Conservation (phyloP, 2,329 filamentous ascomycete species). For the Cladophialophora psammophila region DNA sequence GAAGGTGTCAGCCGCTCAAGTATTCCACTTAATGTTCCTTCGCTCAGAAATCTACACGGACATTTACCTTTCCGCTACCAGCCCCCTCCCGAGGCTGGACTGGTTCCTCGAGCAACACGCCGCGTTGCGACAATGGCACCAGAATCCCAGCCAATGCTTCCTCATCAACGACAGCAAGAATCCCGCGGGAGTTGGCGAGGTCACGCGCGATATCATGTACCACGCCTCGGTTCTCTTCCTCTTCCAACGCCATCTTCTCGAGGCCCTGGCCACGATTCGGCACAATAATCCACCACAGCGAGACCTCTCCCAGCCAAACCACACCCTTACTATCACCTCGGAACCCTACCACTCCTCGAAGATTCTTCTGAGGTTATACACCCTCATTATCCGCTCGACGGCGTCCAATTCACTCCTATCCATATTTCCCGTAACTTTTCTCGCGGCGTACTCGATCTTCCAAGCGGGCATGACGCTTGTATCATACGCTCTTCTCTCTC, state of each 20-base stretch:
- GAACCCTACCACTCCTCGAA: conserved; percentile 17
- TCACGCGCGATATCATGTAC: conserved; percentile 14
- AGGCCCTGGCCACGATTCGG: conserved; percentile 9
- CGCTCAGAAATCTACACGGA: conserved; percentile 12
- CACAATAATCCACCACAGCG: neutral
- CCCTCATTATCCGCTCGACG: conserved; percentile 12
- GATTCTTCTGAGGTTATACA: conserved; percentile 10
- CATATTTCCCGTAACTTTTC: conserved; percentile 15
- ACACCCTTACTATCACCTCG: neutral
- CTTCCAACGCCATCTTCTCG: conserved; percentile 19
- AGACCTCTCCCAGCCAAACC: neutral
- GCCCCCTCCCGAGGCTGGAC: neutral
- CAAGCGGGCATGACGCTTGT: conserved; percentile 17
- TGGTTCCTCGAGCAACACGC: conserved; percentile 8
- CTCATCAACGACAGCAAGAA: conserved; percentile 1
- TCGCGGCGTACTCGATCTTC: conserved; percentile 18
- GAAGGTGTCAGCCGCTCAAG: conserved; percentile 7
- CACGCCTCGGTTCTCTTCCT: conserved; percentile 21
- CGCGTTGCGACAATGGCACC: conserved; percentile 15
- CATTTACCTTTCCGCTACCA: conserved; percentile 10
- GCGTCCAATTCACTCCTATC: conserved; percentile 1
- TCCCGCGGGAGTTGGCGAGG: conserved; percentile 4
- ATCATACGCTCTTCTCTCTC: conserved; percentile 14
- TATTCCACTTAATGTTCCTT: conserved; percentile 17
- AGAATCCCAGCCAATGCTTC: conserved; percentile 7